Conservation (phyloP, 73 alveolate genomes). For the Paramecium pentaurelia region DNA sequence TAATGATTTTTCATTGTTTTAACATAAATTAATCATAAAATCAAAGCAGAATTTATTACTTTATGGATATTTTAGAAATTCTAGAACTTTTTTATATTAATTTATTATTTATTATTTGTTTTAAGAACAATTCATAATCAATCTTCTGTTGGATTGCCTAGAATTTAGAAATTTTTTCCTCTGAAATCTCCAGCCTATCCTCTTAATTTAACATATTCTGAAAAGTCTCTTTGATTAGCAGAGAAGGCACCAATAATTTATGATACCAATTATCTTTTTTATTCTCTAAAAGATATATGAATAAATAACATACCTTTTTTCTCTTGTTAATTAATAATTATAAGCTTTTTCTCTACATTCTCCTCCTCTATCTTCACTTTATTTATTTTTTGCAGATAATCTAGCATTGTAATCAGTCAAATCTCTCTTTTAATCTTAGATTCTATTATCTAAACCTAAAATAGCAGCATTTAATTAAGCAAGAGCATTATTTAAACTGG, state of each 20-base stretch:
- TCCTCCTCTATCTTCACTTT: conserved; percentile 29
- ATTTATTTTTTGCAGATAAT: conserved; percentile 1
- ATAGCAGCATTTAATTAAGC: conserved; percentile 42
- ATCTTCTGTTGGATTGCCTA: conserved; percentile 39
- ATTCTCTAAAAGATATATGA: neutral
- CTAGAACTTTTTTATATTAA: neutral
- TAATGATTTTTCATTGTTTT: neutral
- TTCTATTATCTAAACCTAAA: neutral
- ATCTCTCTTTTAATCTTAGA: conserved; percentile 6
- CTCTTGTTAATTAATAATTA: conserved; percentile 25
- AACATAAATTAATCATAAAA: neutral
- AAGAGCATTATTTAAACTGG: neutral
- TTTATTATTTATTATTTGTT: neutral
- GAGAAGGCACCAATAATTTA: conserved; percentile 32
- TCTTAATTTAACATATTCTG: conserved; percentile 39
- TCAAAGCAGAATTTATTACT: neutral
- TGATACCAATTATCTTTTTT: conserved; percentile 35
- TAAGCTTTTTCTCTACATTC: conserved; percentile 51
- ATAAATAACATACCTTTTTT: neutral
- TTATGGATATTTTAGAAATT: neutral
- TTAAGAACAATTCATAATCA: neutral
- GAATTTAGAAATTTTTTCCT: neutral
- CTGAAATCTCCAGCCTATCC: conserved; percentile 39
- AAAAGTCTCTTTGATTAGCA: conserved; percentile 33
- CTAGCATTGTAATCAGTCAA: conserved; percentile 11